Evolutionary conservation across 2,329 filamentous ascomycete genomes (phyloP), one percentile per base, ranked within the genome.

Genomic region (Lizonia empirigonia): DNA sequence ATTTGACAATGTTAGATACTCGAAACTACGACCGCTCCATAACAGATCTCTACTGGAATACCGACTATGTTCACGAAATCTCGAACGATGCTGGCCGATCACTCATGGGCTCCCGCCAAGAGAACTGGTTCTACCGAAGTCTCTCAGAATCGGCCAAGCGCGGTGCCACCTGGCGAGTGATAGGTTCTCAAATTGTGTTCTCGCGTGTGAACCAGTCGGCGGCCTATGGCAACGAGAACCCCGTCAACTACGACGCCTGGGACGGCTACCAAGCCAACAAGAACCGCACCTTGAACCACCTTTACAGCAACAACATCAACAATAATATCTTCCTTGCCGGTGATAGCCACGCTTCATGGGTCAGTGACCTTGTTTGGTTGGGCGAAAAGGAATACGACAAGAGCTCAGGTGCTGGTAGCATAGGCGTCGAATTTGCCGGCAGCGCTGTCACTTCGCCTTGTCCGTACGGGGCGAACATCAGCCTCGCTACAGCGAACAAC

Each of bases 241-340:
- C 76, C 1, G 67, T 81, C 24, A 78, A 86, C 64, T 80, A 81
- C 60, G 85, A 88, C 61, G 76, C 78, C 16, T 85, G 81, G 82
- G 78, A 87, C 62, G 88, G 87, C 1, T 91, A 91, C 63, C 74
- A 81, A 46, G 79, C 85, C 9, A 90, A 90, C 70, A 79, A 85
- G 39, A 90, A 91, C 75, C 80, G 88, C 27, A 91, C 88, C 0
- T 76, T 90, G 9, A 74, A 84, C 61, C 82, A 84, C 46, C 74
- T 91, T 7, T 87, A 86, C 62, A 77, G 84, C 45, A 84, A 89
- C 69, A 78, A 85, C 16, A 90, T 91, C 58, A 77, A 76, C 47
- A 90, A 91, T 76, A 90, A 86, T 64, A 82, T 91, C 60, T 84
- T 91, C 63, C 80, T 91, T 19, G 80, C 87, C 0, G 88, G 88